phyloP scores from a whole-genome alignment of 306 rosid species.

The Vicia villosa region DNA sequence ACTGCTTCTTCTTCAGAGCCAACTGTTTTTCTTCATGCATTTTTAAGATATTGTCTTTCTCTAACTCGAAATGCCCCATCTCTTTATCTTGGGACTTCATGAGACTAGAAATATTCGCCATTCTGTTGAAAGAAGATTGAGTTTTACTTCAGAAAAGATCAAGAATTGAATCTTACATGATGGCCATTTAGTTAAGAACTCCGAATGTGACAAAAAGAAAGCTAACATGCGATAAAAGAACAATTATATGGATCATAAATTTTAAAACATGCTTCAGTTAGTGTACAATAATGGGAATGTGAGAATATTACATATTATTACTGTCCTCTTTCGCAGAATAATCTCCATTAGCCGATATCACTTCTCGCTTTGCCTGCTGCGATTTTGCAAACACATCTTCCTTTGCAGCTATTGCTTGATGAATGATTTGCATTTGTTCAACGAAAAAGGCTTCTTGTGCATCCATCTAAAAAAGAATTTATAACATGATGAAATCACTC shows the following conservation, averaged over 20 bases:
- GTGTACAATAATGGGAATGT: neutral
- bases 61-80: slow-evolving; percentile 36
- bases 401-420: slow-evolving; percentile 40
- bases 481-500: slow-evolving; percentile 10
- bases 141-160: slow-evolving; percentile 21
- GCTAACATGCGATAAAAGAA: neutral
- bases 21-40: slow-evolving; percentile 35
- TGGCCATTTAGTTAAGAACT: neutral
- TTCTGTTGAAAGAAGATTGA: slow-evolving; percentile 29
- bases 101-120: slow-evolving; percentile 33
- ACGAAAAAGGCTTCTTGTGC: slow-evolving; percentile 31
- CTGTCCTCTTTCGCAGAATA: slow-evolving; percentile 26
- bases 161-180: slow-evolving; percentile 15
- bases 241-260: neutral
- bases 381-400: slow-evolving; percentile 34
- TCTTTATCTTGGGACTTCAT: slow-evolving; percentile 27
- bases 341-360: neutral
- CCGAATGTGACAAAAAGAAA: slow-evolving; percentile 7
- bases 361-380: slow-evolving; percentile 30
- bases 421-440: slow-evolving; percentile 39
- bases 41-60: slow-evolving; percentile 30
- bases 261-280: slow-evolving; percentile 4
- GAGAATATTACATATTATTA: slow-evolving; percentile 31
- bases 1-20: slow-evolving; percentile 41
- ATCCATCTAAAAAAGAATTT: slow-evolving; percentile 42